Conservation (phyloP, 768 basidiomycete species). For the Clitopilus hobsonii region DNA sequence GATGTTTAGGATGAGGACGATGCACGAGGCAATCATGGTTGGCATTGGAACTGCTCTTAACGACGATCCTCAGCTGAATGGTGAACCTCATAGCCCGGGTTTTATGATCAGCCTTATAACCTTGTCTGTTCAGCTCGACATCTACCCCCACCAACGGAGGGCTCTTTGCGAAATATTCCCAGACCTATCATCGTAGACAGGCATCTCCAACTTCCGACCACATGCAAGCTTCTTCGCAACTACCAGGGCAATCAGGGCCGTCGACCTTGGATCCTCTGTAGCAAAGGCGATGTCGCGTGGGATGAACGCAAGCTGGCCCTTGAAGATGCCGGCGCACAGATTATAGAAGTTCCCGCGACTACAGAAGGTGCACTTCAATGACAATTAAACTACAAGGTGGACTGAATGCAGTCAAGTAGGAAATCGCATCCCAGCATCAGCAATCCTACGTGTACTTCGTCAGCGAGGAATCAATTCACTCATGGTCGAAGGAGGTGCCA, state of each 20-base stretch:
- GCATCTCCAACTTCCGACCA: conserved; percentile 55
- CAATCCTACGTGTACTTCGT: conserved; percentile 49
- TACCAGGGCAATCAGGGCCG: conserved; percentile 52
- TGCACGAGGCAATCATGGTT: conserved; percentile 91
- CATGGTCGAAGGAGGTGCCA: conserved; percentile 96
- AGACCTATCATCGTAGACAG: conserved; percentile 84
- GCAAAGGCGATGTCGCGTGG: conserved; percentile 22
- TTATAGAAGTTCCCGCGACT: conserved; percentile 45
- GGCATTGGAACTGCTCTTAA: conserved; percentile 88
- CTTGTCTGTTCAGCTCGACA: conserved; percentile 41
- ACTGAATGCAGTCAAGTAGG: background rate
- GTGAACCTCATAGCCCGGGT: conserved; percentile 34
- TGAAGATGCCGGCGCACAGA: conserved; percentile 59
- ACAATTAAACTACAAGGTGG: background rate
- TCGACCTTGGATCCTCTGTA: conserved; percentile 72
- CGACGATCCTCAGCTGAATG: conserved; percentile 93
- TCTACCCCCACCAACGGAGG: conserved; percentile 38
- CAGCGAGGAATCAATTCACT: conserved; percentile 60
- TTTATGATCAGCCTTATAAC: background rate
- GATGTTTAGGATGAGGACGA: conserved; percentile 70
- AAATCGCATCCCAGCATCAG: conserved; percentile 33
- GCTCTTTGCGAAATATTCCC: conserved; percentile 47
- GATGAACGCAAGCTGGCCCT: conserved; percentile 37
- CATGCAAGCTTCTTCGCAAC: conserved; percentile 70
- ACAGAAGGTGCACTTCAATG: conserved; percentile 25